Percentiles rank a stretch among this genome's conserved stretches.
Evolutionary conservation across 768 basidiomycete species (phyloP).

Genomic region (Asterophora lycoperdoides): DNA sequence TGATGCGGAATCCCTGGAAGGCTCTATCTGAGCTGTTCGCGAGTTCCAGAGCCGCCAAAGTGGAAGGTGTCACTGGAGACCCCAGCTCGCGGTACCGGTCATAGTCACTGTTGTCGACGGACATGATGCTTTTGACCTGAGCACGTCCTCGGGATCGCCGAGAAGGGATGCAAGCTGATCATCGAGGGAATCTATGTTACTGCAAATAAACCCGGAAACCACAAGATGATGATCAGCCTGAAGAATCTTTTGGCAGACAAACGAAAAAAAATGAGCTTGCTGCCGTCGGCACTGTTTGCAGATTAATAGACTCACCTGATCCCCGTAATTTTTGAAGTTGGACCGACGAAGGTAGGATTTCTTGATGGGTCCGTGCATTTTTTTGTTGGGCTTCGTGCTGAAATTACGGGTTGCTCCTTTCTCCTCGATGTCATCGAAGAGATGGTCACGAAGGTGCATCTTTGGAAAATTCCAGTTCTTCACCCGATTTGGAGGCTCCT

Average conservation of each 20-base stretch:
- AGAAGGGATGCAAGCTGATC: background rate
- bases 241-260: no score
- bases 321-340: conserved; percentile 33
- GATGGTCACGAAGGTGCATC: conserved; percentile 27
- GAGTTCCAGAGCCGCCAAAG: background rate
- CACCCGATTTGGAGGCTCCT: conserved; percentile 20
- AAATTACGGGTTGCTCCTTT: conserved; percentile 29
- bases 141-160: background rate
- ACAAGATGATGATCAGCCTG: background rate
- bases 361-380: conserved; percentile 29
- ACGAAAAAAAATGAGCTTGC: no score
- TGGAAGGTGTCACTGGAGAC: background rate
- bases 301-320: conserved; percentile 27
- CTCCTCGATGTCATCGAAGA: conserved; percentile 22
- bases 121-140: no score
- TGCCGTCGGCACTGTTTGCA: no score
- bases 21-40: background rate
- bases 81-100: background rate
- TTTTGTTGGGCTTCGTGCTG: no score
- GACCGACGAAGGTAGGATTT: conserved; percentile 23
- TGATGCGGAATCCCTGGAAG: background rate
- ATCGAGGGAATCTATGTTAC: conserved; percentile 6
- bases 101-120: background rate
- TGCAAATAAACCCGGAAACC: conserved; percentile 1
- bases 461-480: conserved; percentile 36